Percentiles rank a stretch among this genome's conserved stretches.
Conservation (phyloP, 345 rosid genomes). For the Syzygium aqueum region DNA sequence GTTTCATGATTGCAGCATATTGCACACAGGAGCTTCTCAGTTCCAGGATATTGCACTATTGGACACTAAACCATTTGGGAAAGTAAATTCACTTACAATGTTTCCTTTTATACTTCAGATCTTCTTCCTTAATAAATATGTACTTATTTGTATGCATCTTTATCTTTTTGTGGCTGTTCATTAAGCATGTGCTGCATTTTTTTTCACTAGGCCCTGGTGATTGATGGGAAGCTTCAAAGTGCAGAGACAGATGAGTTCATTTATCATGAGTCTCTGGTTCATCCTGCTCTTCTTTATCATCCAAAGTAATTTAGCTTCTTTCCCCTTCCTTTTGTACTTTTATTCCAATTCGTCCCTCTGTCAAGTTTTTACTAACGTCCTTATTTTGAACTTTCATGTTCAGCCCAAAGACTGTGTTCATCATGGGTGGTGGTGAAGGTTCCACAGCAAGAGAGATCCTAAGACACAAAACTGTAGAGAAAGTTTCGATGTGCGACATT, state of each 20-base stretch:
- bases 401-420: slow-evolving; percentile 39
- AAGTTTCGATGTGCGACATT: slow-evolving; percentile 57
- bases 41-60: slow-evolving; percentile 55
- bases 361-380: not conserved
- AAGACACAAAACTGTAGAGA: slow-evolving; percentile 34
- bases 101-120: slow-evolving; percentile 1
- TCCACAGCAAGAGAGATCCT: slow-evolving; percentile 61
- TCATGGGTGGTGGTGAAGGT: slow-evolving; percentile 77
- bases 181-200: not conserved
- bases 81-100: not conserved
- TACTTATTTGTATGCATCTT: not conserved
- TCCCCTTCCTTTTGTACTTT: not conserved
- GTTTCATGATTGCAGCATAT: slow-evolving; percentile 21
- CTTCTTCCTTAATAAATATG: not conserved
- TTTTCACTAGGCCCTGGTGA: slow-evolving; percentile 32
- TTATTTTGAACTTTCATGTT: not conserved
- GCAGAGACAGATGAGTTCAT: slow-evolving; percentile 69
- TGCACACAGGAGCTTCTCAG: slow-evolving; percentile 43
- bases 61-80: slow-evolving; percentile 56
- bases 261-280: slow-evolving; percentile 62
- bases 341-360: not conserved
- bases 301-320: slow-evolving; percentile 17
- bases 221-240: slow-evolving; percentile 71
- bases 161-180: not conserved
- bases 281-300: slow-evolving; percentile 50